Base-by-base conservation (phyloP, 495 filamentous ascomycete genomes). In the Sordaria brevicollis region DNA sequence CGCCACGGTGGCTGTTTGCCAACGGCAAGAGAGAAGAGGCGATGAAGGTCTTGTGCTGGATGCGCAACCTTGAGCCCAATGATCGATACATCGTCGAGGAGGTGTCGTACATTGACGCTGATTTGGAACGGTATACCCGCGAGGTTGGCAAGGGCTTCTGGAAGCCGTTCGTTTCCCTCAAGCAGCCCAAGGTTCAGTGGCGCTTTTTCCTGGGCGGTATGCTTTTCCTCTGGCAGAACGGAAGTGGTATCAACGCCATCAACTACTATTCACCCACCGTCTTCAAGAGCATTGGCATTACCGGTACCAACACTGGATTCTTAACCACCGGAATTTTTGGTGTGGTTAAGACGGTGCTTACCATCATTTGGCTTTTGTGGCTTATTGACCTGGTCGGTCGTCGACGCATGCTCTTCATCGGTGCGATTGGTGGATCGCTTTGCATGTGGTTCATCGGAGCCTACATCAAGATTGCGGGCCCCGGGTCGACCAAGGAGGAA, bases 1-100 rank as follows among this genome's bases (percentile, higher is more conserved):
- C 85, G 5, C 89, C 89, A 0, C 79, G 88, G 69, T 92, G 89
- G 88, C 84, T 91, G 11, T 79, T 90, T 65, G 77, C 81, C 41
- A 86, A 88, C 71, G 85, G 84, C 35, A 77, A 77, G 21, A 83
- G 87, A 5, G 81, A 88, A 35, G 66, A 87, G 65, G 89, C 87
- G 15, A 78, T 89, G 68, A 77, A 81, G 69, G 87, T 86, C 67
- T 84, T 91, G 11, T 85, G 83, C 80, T 90, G 87, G 86, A 84
- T 91, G 66, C 87, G 89, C 29, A 85, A 89, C 35, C 83, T 91
- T 35, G 74, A 82, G 8, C 75, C 79, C 11, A 81, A 85, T 10
- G 85, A 92, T 66, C 82, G 87, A 62, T 92, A 91, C 70, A 88
- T 92, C 62, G 74, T 89, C 7, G 88, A 91, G 76, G 89, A 91